Evolutionary conservation across 2,329 filamentous ascomycete species (phyloP).

Genomic region (Botrytis cinerea): DNA sequence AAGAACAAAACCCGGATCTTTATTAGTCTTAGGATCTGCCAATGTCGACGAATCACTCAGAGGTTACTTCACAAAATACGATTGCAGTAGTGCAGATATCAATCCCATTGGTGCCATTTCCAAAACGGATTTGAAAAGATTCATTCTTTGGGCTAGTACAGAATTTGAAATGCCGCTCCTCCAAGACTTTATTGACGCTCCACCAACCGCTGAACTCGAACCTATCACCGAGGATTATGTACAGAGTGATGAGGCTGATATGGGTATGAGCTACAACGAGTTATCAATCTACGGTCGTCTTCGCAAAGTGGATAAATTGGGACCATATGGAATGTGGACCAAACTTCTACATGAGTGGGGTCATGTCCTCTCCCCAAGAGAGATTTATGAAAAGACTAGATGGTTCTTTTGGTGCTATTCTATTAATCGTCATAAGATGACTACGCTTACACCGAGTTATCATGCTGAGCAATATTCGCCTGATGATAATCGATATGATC

Average conservation of each 20-base stretch:
- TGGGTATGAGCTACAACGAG: conserved; percentile 56
- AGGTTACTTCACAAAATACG: conserved; percentile 62
- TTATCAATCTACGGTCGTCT: conserved; percentile 48
- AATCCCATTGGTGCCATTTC: conserved; percentile 63
- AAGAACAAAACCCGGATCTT: conserved; percentile 50
- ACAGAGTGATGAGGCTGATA: conserved; percentile 48
- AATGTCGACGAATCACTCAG: conserved; percentile 63
- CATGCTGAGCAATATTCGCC: conserved; percentile 40
- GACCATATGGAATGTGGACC: conserved; percentile 40
- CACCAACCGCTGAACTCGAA: conserved; percentile 63
- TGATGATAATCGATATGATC: conserved; percentile 61
- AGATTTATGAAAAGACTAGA: conserved; percentile 17
- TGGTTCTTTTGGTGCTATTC: conserved; percentile 46
- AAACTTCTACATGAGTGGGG: conserved; percentile 22
- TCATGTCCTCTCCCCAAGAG: conserved; percentile 22
- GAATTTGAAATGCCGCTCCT: conserved; percentile 66
- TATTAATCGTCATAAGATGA: conserved; percentile 61
- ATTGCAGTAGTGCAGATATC: conserved; percentile 47
- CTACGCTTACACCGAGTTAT: conserved; percentile 32
- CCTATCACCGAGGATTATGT: conserved; percentile 60
- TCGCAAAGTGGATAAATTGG: conserved; percentile 51
- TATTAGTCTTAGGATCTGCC: conserved; percentile 67
- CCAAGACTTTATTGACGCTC: conserved; percentile 63
- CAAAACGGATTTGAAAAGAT: conserved; percentile 70
- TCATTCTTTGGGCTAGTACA: conserved; percentile 64